Evolutionary conservation across 805 yeast genomes (phyloP).

Genomic region (Jamesozyma piceae): DNA sequence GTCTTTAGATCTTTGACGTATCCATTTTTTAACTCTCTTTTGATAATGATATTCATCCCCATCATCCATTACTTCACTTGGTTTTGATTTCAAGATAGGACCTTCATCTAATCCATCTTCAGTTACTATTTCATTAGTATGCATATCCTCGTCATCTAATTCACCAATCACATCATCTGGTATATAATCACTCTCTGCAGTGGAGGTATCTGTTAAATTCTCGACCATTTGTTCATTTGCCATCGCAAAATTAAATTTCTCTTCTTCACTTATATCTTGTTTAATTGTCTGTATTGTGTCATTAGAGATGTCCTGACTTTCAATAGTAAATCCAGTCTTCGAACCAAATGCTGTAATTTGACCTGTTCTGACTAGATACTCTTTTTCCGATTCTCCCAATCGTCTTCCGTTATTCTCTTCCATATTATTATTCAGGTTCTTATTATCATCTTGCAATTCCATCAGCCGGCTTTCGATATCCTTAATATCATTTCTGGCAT

Average conservation of each 20-base stretch:
- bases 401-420: constrained; percentile 32
- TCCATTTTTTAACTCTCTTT: constrained; percentile 54
- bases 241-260: constrained; percentile 3
- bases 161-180: constrained; percentile 11
- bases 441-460: constrained; percentile 17
- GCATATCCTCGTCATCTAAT: constrained; percentile 8
- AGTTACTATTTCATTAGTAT: constrained; percentile 8
- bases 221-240: constrained; percentile 20
- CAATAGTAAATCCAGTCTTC: constrained; percentile 41
- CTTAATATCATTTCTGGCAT: constrained; percentile 47
- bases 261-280: constrained; percentile 8
- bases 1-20: constrained; percentile 39
- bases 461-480: constrained; percentile 48
- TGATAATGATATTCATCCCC: constrained; percentile 67
- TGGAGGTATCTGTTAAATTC: constrained; percentile 10
- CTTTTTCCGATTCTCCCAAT: constrained; percentile 72
- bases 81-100: constrained; percentile 7
- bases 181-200: constrained; percentile 18
- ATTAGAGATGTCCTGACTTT: neutral
- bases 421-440: constrained; percentile 6
- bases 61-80: constrained; percentile 48
- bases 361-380: constrained; percentile 79
- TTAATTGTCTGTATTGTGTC: neutral
- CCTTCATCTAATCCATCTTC: constrained; percentile 36
- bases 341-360: constrained; percentile 89